Evolutionary conservation across 306 rosid species (phyloP), one percentile per base, ranked within the genome.

Genomic region (Vachellia collinsii): DNA sequence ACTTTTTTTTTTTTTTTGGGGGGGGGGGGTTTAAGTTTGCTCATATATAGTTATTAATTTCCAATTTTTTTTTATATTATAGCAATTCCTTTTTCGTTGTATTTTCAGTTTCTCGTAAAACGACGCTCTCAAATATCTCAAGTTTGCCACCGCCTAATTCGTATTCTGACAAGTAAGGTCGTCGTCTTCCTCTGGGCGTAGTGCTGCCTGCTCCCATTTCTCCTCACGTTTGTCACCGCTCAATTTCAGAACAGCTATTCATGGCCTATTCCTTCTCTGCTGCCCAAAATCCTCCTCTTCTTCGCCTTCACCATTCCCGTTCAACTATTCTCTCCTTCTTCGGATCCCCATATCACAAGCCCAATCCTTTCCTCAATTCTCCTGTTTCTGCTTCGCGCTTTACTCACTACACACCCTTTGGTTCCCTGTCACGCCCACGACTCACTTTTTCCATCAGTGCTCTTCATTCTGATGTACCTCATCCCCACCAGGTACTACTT

Each of bases 381-480:
- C 42, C 69, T 37, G 7, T n/a, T 19, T 20, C 36, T 68, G 11
- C 79, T 14, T 8, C 77, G n/a, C 58, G 63, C 11, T 72, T 61
- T 14, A 46, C 79, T 12, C 41, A 44, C 10, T 70, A 38, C 59
- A 67, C 36, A 7, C 71, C 82, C 77, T 79, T 63, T 22, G 19
- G 66, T 62, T 66, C 77, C 44, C 85, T 76, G 41, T 77, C 10
- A 12, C 90, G 70, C 8, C 83, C 85, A 2, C 83, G 85, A 44
- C 54, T 77, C 80, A 62, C 64, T 76, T 72, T 76, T 42, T 65
- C 76, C 53, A 9, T 82, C 38, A 66, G 82, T 29, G 85, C 90
- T 78, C 84, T 90, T 75, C 82, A 90, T 47, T 88, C 97, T 70
- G 87, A 87, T 20, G 75, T 11, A 74, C 86, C 97, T 11, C 53